A percentile compares a stretch with the other conserved stretches of the same genome.
These are phyloP conservation scores for Quercus wislizeni DNA, from an alignment of 306 rosid genomes.

Conservation along the genomic window DNA sequence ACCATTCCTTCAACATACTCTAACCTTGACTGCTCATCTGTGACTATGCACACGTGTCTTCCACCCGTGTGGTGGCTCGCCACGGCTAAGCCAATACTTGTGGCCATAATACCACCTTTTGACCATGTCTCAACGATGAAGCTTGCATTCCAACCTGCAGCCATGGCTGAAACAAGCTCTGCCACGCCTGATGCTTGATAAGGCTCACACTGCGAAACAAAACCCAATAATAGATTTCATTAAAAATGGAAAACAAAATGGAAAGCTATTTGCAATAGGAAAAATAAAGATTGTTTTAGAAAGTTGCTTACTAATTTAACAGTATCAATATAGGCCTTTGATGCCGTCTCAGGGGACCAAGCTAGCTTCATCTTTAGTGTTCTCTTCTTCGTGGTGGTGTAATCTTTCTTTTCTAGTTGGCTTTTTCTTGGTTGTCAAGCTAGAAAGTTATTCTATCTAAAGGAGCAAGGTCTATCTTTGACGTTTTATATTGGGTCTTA, in stretches of 20 bases:
- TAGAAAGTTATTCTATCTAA: not conserved
- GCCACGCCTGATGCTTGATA: slow-evolving; percentile 71
- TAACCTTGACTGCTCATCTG: slow-evolving; percentile 61
- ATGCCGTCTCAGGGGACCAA: slow-evolving; percentile 92
- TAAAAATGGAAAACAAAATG: not conserved
- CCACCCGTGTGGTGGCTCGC: slow-evolving; percentile 74
- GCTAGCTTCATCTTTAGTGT: slow-evolving; percentile 58
- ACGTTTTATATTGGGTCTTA: slow-evolving; percentile 6
- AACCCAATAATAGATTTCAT: not conserved
- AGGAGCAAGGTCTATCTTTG: slow-evolving; percentile 4
- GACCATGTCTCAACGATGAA: slow-evolving; percentile 94
- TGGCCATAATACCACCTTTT: slow-evolving; percentile 59
- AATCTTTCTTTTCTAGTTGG: not conserved
- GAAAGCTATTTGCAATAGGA: not conserved
- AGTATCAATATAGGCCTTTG: slow-evolving; percentile 82
- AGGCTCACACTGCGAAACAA: slow-evolving; percentile 50
- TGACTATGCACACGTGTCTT: slow-evolving; percentile 77
- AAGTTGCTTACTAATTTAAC: slow-evolving; percentile 64
- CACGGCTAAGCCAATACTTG: slow-evolving; percentile 69
- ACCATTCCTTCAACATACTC: slow-evolving; percentile 57
- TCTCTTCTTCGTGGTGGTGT: not conserved
- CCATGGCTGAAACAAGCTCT: slow-evolving; percentile 87
- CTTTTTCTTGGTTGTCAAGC: slow-evolving; percentile 10
- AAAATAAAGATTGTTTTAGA: not conserved
- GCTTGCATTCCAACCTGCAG: slow-evolving; percentile 89